phyloP scores from a whole-genome alignment of 768 basidiomycete species.

The Sarcomyxa edulis region DNA sequence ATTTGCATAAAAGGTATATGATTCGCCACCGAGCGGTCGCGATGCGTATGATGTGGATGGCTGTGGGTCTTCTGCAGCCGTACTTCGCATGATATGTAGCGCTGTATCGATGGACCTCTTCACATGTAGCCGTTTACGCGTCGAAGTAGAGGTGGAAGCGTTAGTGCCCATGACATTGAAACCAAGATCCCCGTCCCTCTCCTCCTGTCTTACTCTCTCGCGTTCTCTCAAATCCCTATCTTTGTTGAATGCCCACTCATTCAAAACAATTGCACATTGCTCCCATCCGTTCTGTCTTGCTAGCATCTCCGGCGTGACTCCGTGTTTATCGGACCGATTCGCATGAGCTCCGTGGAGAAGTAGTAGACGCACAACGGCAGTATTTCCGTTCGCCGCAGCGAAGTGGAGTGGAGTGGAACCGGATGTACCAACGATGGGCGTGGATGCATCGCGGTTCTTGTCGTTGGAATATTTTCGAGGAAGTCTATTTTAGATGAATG shows the following conservation, averaged over 20 bases:
- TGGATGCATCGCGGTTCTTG: conserved; percentile 56
- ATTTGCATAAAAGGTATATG: conserved; percentile 35
- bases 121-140: conserved; percentile 54
- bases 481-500: conserved; percentile 37
- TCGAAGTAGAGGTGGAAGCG: conserved; percentile 16
- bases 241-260: conserved; percentile 60
- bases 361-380: conserved; percentile 68
- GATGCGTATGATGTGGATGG: conserved; percentile 13
- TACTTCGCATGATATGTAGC: conserved; percentile 35
- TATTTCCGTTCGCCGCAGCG: conserved; percentile 93
- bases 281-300: conserved; percentile 78
- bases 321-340: conserved; percentile 84
- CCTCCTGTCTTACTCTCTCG: conserved; percentile 15
- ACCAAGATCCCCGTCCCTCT: conserved; percentile 4
- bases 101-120: conserved; percentile 79
- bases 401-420: conserved; percentile 96
- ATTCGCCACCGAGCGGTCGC: conserved; percentile 38
- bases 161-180: conserved; percentile 5
- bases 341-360: conserved; percentile 83
- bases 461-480: conserved; percentile 73
- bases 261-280: conserved; percentile 69
- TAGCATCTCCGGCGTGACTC: conserved; percentile 79
- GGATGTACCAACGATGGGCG: conserved; percentile 73
- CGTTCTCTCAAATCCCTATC: conserved; percentile 58
- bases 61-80: conserved; percentile 1